Base-by-base conservation (phyloP, 2,329 filamentous ascomycete genomes). In the Rhynchosporium graminicola region DNA sequence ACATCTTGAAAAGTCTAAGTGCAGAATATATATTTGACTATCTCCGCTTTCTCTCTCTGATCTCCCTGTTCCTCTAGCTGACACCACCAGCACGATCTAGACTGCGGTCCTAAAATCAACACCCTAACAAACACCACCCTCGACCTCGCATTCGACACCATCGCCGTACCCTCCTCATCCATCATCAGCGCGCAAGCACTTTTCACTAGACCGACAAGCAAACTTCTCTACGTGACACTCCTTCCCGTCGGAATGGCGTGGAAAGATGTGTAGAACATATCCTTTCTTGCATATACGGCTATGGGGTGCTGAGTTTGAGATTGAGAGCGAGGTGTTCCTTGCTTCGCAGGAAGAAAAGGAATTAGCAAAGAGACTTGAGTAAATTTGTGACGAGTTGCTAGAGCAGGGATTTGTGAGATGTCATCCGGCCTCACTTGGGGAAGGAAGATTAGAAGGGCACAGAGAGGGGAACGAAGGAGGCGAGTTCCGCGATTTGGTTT, bases 161-260 rank as follows among this genome's bases (percentile, higher is more conserved):
- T 70, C 61, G 61, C 65, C 12, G 65, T 48, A 1, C 36, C 36
- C 0, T 33, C 60, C 10, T 57, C 63, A 0, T 65, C 66, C 2
- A 10, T 57, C 12, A 66, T 71, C 52, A 70, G 64, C 36, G 67
- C 68, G 1, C 47, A 60, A 5, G 64, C 68, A 0, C 57, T 71
- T 3, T 61, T 62, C 12, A 67, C 29, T 12, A 20, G 40, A 13
- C n/a, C 47, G 47, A 43, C 15, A 46, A 29, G 56, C n/a, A 55
- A 63, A 84, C 47, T 84, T 82, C 38, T 79, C 75, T 40, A 83
- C 77, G 72, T 91, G 87, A 63, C 91, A 76, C 62, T 90, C 4
- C 55, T 66, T 10, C 12, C 57, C 0, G 58, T 63, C 9, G 9
- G 7, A 8, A 52, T 52, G 50, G 63, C 64, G 1, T 58, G 65